A percentile compares a stretch with the other conserved stretches of the same genome.
These are phyloP conservation scores for Gaeumannomyces tritici DNA, from an alignment of 2,329 filamentous ascomycete genomes.

Conservation along the genomic window DNA sequence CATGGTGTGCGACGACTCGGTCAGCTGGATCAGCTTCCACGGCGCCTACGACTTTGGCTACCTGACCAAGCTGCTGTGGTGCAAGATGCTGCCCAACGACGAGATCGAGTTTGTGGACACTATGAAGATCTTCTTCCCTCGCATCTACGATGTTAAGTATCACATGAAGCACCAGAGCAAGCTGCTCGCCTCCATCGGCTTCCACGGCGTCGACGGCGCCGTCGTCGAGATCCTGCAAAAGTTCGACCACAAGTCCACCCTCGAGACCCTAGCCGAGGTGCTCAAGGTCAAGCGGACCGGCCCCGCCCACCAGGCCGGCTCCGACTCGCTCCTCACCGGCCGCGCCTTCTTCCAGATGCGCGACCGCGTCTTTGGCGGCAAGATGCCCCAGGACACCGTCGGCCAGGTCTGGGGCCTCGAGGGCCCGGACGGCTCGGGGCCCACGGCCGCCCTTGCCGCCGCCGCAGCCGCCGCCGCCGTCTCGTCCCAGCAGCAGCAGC, in stretches of 20 bases:
- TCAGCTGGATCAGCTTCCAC: constrained; percentile 96
- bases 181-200: constrained; percentile 46
- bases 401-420: constrained; percentile 93
- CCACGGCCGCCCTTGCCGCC: constrained; percentile 17
- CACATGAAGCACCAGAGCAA: constrained; percentile 64
- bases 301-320: constrained; percentile 83
- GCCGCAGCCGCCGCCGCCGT: background rate
- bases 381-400: constrained; percentile 70
- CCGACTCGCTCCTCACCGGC: constrained; percentile 86
- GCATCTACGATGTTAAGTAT: constrained; percentile 93
- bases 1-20: constrained; percentile 75
- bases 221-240: constrained; percentile 70
- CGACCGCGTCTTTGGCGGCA: constrained; percentile 76
- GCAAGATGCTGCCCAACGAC: constrained; percentile 74
- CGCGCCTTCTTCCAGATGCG: constrained; percentile 92
- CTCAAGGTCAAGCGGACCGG: constrained; percentile 85
- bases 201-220: constrained; percentile 54
- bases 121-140: constrained; percentile 88
- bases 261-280: constrained; percentile 90
- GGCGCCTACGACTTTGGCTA: constrained; percentile 98
- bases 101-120: constrained; percentile 83
- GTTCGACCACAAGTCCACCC: constrained; percentile 80
- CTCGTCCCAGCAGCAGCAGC: background rate
- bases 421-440: constrained; percentile 47
- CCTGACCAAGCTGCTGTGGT: constrained; percentile 84